Percentiles rank a stretch among this genome's conserved stretches.
Evolutionary conservation across 139 green algal genomes (phyloP).

Genomic region (Medakamo hakoo): DNA sequence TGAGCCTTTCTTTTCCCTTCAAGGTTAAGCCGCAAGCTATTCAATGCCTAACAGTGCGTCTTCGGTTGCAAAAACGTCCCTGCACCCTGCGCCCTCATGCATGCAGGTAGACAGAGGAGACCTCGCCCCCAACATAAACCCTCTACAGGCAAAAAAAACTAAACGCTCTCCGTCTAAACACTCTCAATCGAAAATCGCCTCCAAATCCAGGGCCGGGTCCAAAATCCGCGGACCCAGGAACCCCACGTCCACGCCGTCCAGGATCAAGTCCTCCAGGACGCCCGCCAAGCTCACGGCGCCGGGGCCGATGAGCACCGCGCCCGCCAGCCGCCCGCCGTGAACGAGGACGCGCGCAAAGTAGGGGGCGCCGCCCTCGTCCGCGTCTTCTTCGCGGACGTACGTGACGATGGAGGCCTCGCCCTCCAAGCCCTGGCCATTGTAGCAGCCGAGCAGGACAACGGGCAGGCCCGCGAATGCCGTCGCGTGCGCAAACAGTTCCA

Average conservation of each 20-base stretch:
- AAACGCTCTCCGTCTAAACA: too few relatives aligned
- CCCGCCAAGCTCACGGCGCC: conserved; percentile 54
- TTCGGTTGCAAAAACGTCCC: too few relatives aligned
- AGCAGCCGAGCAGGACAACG: conserved; percentile 65
- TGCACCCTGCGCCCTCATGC: too few relatives aligned
- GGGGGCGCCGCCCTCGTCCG: not conserved
- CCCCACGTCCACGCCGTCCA: conserved; percentile 60
- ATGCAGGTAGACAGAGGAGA: too few relatives aligned
- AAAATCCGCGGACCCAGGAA: conserved; percentile 45
- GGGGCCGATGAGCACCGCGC: conserved; percentile 63
- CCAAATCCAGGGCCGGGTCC: conserved; percentile 58
- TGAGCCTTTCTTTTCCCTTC: too few relatives aligned
- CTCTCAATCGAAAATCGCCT: conserved; percentile 61
- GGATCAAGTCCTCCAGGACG: conserved; percentile 74
- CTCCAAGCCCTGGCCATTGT: conserved; percentile 74
- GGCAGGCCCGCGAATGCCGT: conserved; percentile 41
- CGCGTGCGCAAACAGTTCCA: conserved; percentile 80
- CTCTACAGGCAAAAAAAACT: not conserved
- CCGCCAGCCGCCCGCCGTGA: conserved; percentile 43
- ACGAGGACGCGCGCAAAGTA: conserved; percentile 72
- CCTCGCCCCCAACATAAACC: not conserved
- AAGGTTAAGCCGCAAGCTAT: too few relatives aligned
- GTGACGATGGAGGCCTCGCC: conserved; percentile 24
- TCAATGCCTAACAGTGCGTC: too few relatives aligned
- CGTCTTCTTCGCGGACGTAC: conserved; percentile 27